A percentile compares a stretch with the other conserved stretches of the same genome.
Evolutionary conservation across 495 filamentous ascomycete species (phyloP).

Genomic region (Aspergillus nanangensis): DNA sequence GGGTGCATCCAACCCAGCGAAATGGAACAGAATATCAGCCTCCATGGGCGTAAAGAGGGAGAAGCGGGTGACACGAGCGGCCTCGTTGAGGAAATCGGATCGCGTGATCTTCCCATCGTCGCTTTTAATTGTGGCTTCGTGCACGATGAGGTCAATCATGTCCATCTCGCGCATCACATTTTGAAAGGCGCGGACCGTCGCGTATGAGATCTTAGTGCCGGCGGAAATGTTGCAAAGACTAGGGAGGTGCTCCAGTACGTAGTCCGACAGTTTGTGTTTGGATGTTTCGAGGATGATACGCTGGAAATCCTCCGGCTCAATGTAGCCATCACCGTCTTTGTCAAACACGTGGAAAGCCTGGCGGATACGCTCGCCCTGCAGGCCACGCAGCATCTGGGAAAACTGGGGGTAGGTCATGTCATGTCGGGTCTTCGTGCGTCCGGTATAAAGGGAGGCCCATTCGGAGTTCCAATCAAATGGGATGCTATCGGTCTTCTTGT

Average conservation of each 20-base stretch:
- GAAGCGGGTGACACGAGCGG: conserved; percentile 83
- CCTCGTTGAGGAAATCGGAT: conserved; percentile 92
- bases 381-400: conserved; percentile 92
- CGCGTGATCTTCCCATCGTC: conserved; percentile 88
- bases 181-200: conserved; percentile 94
- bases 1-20: conserved; percentile 85
- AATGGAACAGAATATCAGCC: conserved; percentile 97
- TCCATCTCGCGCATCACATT: conserved; percentile 98
- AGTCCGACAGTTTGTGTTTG: conserved; percentile 95
- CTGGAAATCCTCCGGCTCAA: conserved; percentile 93
- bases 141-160: conserved; percentile 85
- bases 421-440: conserved; percentile 76
- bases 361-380: conserved; percentile 91
- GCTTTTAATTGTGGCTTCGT: conserved; percentile 79
- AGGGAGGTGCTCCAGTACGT: conserved; percentile 88
- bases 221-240: conserved; percentile 93
- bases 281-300: conserved; percentile 91
- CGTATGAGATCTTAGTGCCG: conserved; percentile 91
- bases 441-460: conserved; percentile 94
- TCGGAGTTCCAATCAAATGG: conserved; percentile 97
- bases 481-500: conserved; percentile 74
- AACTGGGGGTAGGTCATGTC: conserved; percentile 95
- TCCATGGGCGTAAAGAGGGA: conserved; percentile 97
- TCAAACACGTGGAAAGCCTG: conserved; percentile 93
- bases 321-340: conserved; percentile 93